phyloP scores from a whole-genome alignment of 495 filamentous ascomycete species.

The Penicillium arizonense region DNA sequence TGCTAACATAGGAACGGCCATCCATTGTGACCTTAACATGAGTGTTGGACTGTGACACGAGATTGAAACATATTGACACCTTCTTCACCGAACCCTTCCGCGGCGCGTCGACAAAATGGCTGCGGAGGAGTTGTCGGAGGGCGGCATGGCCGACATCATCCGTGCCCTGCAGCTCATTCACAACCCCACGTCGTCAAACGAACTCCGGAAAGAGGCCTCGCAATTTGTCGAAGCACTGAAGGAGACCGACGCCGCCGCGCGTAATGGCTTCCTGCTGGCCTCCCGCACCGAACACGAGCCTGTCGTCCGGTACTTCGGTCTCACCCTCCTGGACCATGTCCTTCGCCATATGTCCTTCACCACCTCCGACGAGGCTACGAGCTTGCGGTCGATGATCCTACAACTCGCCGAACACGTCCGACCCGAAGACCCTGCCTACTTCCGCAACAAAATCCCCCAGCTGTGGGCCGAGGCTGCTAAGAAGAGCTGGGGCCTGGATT shows the following conservation, averaged over 20 bases:
- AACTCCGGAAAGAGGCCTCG: conserved; percentile 78
- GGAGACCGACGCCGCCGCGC: conserved; percentile 69
- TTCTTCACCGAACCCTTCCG: neutral
- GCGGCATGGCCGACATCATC: conserved; percentile 59
- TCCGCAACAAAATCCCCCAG: conserved; percentile 93
- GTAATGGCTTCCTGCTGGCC: conserved; percentile 82
- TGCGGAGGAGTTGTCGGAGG: conserved; percentile 39
- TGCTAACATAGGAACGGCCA: conserved; percentile 26
- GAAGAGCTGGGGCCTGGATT: conserved; percentile 84
- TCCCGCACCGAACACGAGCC: conserved; percentile 67
- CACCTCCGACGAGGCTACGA: conserved; percentile 56
- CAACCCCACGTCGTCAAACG: conserved; percentile 76
- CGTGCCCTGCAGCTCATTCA: conserved; percentile 84
- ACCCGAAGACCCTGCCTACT: conserved; percentile 72
- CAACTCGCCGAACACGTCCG: conserved; percentile 72
- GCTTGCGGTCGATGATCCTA: conserved; percentile 71
- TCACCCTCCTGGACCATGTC: conserved; percentile 85
- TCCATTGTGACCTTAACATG: conserved; percentile 8
- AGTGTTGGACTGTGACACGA: neutral
- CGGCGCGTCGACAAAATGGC: conserved; percentile 31
- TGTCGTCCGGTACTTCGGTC: conserved; percentile 87
- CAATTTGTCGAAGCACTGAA: conserved; percentile 82
- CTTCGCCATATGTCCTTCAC: conserved; percentile 80
- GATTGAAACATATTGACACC: neutral
- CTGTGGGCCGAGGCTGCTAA: conserved; percentile 95